Conservation (phyloP, 306 rosid genomes). For the Trifolium dubium region DNA sequence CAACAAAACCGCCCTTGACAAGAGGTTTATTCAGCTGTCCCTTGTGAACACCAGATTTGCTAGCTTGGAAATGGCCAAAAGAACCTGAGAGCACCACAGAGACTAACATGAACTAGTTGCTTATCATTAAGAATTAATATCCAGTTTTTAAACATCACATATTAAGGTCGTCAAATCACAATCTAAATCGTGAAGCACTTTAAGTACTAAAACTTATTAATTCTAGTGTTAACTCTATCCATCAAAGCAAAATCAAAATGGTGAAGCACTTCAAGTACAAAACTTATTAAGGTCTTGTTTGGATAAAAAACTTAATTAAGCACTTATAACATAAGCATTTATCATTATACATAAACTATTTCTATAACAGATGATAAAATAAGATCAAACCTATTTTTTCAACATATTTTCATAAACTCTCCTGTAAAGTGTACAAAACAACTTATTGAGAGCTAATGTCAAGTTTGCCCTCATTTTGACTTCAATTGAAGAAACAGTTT, state of each 20-base stretch:
- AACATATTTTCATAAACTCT: neutral
- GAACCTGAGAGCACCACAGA: constrained; percentile 69
- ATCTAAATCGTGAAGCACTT: constrained; percentile 4
- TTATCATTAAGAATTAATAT: constrained; percentile 10
- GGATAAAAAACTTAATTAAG: neutral
- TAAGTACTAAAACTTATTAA: neutral
- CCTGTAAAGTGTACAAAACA: neutral
- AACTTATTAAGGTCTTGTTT: neutral
- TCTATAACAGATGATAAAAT: neutral
- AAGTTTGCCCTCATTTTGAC: neutral
- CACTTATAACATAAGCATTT: neutral
- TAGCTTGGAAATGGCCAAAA: constrained; percentile 96
- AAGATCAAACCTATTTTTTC: neutral
- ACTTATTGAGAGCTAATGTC: neutral
- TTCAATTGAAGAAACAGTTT: neutral
- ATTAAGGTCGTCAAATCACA: constrained; percentile 7
- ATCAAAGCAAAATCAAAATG: neutral
- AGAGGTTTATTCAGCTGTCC: constrained; percentile 79
- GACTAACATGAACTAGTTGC: constrained; percentile 16
- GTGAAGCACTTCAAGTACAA: constrained; percentile 16
- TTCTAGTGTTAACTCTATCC: neutral
- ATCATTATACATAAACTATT: neutral
- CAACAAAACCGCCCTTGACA: constrained; percentile 97
- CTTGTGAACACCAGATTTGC: constrained; percentile 93
- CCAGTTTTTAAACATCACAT: constrained; percentile 14